Evolutionary conservation across 2,329 filamentous ascomycete genomes (phyloP), one percentile per base, ranked within the genome.

Genomic region (Ilyonectria destructans): DNA sequence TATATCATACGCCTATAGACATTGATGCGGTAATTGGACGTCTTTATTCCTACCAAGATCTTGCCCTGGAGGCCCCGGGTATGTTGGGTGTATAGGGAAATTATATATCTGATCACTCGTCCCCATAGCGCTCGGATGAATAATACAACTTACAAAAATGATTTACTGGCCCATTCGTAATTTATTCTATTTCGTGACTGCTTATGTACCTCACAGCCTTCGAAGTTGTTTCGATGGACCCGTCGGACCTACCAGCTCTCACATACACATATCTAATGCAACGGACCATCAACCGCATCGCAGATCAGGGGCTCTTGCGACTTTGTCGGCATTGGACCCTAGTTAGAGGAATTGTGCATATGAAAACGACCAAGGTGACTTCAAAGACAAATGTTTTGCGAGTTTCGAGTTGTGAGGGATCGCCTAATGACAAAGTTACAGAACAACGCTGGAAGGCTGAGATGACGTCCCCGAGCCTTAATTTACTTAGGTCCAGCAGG

Each of bases 1-100:
- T 71, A 75, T 79, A 79, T 71, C 74, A 67, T 63, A 62, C 57
- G 67, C 65, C 59, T 71, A 73, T 77, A 77, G 74, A 77, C 73
- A 70, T 67, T 75, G 70, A 54, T 46, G 51, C 51, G 57, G 57
- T 68, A 68, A 68, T 68, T 64, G 59, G 52, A 67, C 58, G 46
- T 58, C 37, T 45, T 62, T 58, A 61, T 62, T 62, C 10, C 35
- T 45, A 65, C n/a, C 19, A 37, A 15, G 31, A 23, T 21, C n/a
- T 35, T 54, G 31, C 31, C 10, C 10, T 54, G 9, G 17, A 19
- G 17, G 26, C 17, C 26, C 10, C 4, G 26, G n/a, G 49, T 29
- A 31, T 6, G 5, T 37, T 35, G 51, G 9, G 37, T n/a, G 15
- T 43, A 43, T n/a, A 43, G 15, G 37, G 37, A 43, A 43, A 43